phyloP scores from a whole-genome alignment of 1,284 basidiomycete species.

The Sphagnurus paluster region DNA sequence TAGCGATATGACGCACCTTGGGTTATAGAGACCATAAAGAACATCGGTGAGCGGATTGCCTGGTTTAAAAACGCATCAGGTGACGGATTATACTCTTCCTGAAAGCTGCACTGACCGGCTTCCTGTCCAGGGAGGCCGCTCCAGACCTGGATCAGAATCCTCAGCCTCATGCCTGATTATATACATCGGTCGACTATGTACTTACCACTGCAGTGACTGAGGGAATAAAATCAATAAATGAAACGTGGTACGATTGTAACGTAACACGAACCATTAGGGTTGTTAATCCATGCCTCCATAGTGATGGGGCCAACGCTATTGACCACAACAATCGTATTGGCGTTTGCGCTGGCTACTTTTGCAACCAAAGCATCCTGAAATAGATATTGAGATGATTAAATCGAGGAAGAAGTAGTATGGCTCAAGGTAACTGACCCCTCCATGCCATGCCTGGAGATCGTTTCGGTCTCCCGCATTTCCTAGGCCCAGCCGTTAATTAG shows the following conservation, averaged over 20 bases:
- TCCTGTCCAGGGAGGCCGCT: constrained; percentile 75
- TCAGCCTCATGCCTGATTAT: not conserved
- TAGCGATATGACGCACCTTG: constrained; percentile 34
- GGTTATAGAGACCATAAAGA: constrained; percentile 71
- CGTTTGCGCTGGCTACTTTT: constrained; percentile 56
- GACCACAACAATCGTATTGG: constrained; percentile 82
- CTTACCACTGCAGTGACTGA: constrained; percentile 40
- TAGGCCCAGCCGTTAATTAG: too few relatives aligned
- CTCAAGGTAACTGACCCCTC: constrained; percentile 61
- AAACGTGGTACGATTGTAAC: not conserved
- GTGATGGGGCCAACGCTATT: constrained; percentile 77
- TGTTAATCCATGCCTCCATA: constrained; percentile 77
- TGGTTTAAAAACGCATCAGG: not conserved
- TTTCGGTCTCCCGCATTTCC: constrained; percentile 79
- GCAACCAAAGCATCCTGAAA: not conserved
- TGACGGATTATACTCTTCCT: not conserved
- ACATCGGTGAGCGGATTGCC: constrained; percentile 74
- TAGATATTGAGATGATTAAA: not conserved
- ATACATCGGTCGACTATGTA: constrained; percentile 2
- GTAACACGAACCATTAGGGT: constrained; percentile 48
- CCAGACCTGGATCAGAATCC: constrained; percentile 43
- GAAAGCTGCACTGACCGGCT: constrained; percentile 36
- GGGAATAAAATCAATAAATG: not conserved
- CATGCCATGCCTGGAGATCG: constrained; percentile 71
- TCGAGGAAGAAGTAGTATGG: constrained; percentile 55